phyloP scores from a whole-genome alignment of 139 green algal species.

The Coelastrella sp. region DNA sequence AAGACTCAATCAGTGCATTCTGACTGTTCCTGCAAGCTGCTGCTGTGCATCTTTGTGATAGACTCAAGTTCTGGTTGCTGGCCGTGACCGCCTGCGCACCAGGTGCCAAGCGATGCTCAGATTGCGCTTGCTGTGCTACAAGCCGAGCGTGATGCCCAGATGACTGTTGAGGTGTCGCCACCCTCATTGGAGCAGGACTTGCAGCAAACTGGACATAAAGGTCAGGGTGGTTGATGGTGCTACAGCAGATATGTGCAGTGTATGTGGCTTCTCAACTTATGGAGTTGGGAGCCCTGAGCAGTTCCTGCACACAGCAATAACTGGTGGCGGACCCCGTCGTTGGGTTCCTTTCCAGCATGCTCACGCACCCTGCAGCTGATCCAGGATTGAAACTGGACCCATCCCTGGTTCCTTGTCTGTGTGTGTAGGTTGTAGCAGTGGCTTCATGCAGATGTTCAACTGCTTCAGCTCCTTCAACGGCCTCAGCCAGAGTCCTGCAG shows the following conservation, averaged over 20 bases:
- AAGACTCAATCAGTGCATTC: too few species aligned
- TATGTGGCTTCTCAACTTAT: too few species aligned
- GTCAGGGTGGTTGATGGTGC: not conserved
- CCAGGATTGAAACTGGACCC: too few species aligned
- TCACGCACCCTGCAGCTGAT: too few species aligned
- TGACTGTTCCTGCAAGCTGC: not conserved
- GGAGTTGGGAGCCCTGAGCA: too few species aligned
- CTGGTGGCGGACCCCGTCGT: too few species aligned
- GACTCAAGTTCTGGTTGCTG: not conserved
- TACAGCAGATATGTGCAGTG: too few species aligned
- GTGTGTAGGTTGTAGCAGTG: not conserved
- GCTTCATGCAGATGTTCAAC: slow-evolving; percentile 23
- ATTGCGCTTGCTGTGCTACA: slow-evolving; percentile 27
- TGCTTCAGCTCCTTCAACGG: slow-evolving; percentile 14
- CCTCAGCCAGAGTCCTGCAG: not conserved
- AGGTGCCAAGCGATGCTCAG: slow-evolving; percentile 34
- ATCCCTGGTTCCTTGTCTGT: not conserved
- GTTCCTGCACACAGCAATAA: too few species aligned
- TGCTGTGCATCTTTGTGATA: not conserved
- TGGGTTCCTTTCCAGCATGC: too few species aligned
- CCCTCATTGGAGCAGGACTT: slow-evolving; percentile 20
- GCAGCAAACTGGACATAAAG: not conserved
- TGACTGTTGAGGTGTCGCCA: slow-evolving; percentile 30
- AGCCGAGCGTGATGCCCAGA: not conserved
- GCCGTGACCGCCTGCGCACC: not conserved